phyloP scores from a whole-genome alignment of 768 basidiomycete species.

The Auricularia cornea region DNA sequence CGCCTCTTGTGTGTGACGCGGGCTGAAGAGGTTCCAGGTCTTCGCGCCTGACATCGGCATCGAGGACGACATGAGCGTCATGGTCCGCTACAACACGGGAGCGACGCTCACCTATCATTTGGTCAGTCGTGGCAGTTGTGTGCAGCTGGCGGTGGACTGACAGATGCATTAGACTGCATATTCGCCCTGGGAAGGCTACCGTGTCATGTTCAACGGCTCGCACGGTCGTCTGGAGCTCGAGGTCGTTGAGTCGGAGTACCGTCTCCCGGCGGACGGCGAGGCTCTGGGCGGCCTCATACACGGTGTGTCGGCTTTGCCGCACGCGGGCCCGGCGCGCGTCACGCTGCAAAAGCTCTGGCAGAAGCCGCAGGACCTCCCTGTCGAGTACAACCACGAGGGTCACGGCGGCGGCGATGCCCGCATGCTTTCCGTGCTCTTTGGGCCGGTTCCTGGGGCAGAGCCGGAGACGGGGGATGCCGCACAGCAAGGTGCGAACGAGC shows the following conservation, averaged over 20 bases:
- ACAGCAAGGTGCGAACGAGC: slow-evolving; percentile 38
- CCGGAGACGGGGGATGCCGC: slow-evolving; percentile 35
- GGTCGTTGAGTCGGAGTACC: slow-evolving; percentile 38
- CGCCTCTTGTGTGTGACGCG: no score
- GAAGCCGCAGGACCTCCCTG: slow-evolving; percentile 33
- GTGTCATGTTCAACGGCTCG: slow-evolving; percentile 47
- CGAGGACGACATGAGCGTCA: slow-evolving; percentile 44
- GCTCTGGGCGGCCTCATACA: slow-evolving; percentile 28
- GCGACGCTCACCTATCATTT: slow-evolving; percentile 47
- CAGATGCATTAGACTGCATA: slow-evolving; percentile 38
- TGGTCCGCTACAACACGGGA: slow-evolving; percentile 39
- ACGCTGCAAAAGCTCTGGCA: slow-evolving; percentile 39
- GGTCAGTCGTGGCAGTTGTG: no score
- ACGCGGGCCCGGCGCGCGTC: slow-evolving; percentile 36
- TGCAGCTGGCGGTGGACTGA: no score
- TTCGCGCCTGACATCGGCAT: slow-evolving; percentile 37
- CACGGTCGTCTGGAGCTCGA: slow-evolving; percentile 43
- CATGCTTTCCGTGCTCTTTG: slow-evolving; percentile 41
- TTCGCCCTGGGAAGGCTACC: slow-evolving; percentile 40
- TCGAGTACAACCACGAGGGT: slow-evolving; percentile 32
- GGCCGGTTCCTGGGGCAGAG: slow-evolving; percentile 33
- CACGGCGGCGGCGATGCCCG: slow-evolving; percentile 43
- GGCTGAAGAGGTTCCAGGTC: slow-evolving; percentile 18
- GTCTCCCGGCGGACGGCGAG: slow-evolving; percentile 22
- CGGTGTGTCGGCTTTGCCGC: slow-evolving; percentile 29